Conservation (phyloP, 2,329 filamentous ascomycete genomes). For the Pseudogymnoascus sp. region DNA sequence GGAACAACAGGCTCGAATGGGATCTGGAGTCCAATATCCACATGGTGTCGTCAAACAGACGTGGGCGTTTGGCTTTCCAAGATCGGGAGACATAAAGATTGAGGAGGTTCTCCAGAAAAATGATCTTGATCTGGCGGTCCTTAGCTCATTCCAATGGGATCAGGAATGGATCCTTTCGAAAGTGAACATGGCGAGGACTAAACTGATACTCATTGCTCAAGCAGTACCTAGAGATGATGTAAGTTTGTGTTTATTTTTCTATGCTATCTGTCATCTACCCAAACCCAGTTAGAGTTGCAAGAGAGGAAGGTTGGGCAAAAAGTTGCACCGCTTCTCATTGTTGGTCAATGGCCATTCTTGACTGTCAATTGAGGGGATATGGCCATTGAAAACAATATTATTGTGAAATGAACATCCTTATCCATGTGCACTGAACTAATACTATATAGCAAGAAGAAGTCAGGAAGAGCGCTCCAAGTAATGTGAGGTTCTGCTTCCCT, state of each 20-base stretch:
- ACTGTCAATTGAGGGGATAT: not conserved
- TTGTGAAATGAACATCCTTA: not conserved
- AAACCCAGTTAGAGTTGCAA: slow-evolving; percentile 6
- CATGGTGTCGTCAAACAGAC: slow-evolving; percentile 72
- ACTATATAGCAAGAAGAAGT: slow-evolving; percentile 41
- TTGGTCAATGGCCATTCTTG: not conserved
- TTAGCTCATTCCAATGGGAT: slow-evolving; percentile 86
- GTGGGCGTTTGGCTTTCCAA: slow-evolving; percentile 56
- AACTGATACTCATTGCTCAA: slow-evolving; percentile 53
- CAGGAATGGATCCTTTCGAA: slow-evolving; percentile 71
- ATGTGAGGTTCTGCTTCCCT: slow-evolving; percentile 71
- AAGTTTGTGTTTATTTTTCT: slow-evolving; percentile 19
- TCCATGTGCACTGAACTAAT: slow-evolving; percentile 11
- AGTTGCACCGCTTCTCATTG: too few relatives aligned
- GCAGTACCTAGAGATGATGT: slow-evolving; percentile 47
- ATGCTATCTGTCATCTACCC: not conserved
- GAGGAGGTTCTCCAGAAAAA: slow-evolving; percentile 75
- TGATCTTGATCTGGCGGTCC: slow-evolving; percentile 64
- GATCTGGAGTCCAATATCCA: slow-evolving; percentile 25
- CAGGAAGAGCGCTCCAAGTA: slow-evolving; percentile 40
- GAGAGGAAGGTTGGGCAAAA: slow-evolving; percentile 34
- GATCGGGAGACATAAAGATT: slow-evolving; percentile 68
- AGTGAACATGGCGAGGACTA: slow-evolving; percentile 52
- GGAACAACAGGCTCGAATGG: slow-evolving; percentile 10
- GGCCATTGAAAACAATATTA: not conserved